Base-by-base conservation (phyloP, 2,329 filamentous ascomycete genomes). In the Aulographum hederae region DNA sequence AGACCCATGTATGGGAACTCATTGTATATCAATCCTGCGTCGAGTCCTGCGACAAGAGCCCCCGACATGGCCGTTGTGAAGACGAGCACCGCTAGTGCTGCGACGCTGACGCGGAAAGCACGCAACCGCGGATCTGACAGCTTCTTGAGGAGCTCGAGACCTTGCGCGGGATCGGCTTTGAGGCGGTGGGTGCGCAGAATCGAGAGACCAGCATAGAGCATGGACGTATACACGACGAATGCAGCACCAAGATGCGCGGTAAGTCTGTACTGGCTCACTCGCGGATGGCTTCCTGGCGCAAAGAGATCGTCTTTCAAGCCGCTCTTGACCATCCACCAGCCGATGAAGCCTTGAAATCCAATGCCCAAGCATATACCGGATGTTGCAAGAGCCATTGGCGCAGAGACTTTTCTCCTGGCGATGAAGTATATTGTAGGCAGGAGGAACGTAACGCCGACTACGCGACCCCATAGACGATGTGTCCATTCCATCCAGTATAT, bases 401-500 rank as follows among this genome's bases (percentile, higher is more conserved):
- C 64, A 16, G 80, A 78, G 28, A 95, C 85, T 38, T 72, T 71
- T 41, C 78, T 72, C 27, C 78, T 73, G 14, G 76, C 74, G 47
- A 94, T 69, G 48, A 95, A 91, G 63, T 93, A 95, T 34, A 77
- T 56, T 5, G 86, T 80, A 2, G 89, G 89, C 2, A 94, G 48
- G 30, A 93, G 73, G 53, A 95, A 94, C 31, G 81, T 78, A 39
- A 95, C 55, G 36, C 89, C 89, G 35, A 98, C 80, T 43, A 92
- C 65, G 40, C 89, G 76, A 28, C 89, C 89, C 85, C 89, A 95
- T 34, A 94, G 66, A 18, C 89, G 73, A 55, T 98, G 89, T 27
- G 76, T 73, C 89, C 89, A 98, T 63, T 98, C 89, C 89, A 95
- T 95, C 54, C 78, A 98, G 67, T 95, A 98, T 42, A 98, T 98